Evolutionary conservation across 148 eudicot species (phyloP).

Genomic region (Silene conica): DNA sequence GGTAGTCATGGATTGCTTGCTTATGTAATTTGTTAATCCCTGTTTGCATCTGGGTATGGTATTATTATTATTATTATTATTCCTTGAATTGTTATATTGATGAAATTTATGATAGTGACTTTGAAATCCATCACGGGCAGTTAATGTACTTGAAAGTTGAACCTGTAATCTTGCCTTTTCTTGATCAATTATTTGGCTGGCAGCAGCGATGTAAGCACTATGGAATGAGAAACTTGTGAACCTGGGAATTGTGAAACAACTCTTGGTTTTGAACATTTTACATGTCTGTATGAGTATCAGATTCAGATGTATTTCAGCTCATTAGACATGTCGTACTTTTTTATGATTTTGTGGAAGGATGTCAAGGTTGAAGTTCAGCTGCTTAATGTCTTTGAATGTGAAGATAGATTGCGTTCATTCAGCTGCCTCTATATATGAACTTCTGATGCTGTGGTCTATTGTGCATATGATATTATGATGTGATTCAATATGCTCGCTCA

Average conservation of each 20-base stretch:
- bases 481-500: background rate
- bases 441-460: background rate
- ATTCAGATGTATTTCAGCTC: background rate
- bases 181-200: constrained; percentile 2
- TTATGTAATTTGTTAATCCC: background rate
- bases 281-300: background rate
- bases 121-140: background rate
- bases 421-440: background rate
- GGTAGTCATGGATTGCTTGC: background rate
- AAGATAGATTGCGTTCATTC: background rate
- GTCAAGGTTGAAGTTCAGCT: background rate
- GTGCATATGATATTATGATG: background rate
- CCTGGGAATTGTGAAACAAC: background rate
- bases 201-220: background rate
- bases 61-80: background rate
- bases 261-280: background rate
- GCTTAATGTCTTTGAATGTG: background rate
- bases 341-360: background rate
- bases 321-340: background rate
- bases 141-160: background rate
- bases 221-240: background rate
- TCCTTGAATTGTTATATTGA: background rate
- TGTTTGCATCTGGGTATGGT: background rate
- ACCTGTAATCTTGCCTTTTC: background rate
- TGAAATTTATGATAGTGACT: background rate